A percentile compares a stretch with the other conserved stretches of the same genome.
phyloP scores from a whole-genome alignment of 164 flowering plant genomes.

The Stephania yunnanensis region DNA sequence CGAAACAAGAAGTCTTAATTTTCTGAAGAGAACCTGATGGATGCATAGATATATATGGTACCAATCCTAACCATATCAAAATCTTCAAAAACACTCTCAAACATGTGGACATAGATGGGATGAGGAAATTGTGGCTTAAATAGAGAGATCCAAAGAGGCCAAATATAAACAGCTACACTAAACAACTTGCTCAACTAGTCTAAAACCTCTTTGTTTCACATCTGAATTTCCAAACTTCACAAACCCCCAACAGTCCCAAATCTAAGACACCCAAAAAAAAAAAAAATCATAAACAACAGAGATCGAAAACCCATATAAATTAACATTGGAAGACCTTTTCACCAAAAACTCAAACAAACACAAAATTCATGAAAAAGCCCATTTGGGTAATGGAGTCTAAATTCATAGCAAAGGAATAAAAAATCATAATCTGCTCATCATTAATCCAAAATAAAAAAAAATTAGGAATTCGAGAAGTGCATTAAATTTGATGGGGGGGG shows the following conservation, averaged over 20 bases:
- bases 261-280: background rate
- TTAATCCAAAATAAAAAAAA: too few relatives aligned
- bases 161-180: background rate
- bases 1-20: background rate
- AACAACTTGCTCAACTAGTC: background rate
- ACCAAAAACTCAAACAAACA: background rate
- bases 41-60: background rate
- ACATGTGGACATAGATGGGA: background rate
- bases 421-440: background rate
- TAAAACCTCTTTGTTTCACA: background rate
- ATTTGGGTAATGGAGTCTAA: too few relatives aligned
- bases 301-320: background rate
- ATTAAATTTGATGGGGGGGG: background rate
- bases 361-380: too few relatives aligned
- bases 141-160: background rate
- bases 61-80: background rate
- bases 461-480: background rate
- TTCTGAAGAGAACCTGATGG: background rate
- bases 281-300: background rate
- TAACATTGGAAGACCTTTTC: too few relatives aligned
- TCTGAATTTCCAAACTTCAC: background rate
- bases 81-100: background rate
- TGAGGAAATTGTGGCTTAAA: background rate
- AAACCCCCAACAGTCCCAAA: background rate
- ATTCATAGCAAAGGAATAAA: too few relatives aligned